Base-by-base conservation (phyloP, 2,329 filamentous ascomycete genomes). In the Curvularia sp. region DNA sequence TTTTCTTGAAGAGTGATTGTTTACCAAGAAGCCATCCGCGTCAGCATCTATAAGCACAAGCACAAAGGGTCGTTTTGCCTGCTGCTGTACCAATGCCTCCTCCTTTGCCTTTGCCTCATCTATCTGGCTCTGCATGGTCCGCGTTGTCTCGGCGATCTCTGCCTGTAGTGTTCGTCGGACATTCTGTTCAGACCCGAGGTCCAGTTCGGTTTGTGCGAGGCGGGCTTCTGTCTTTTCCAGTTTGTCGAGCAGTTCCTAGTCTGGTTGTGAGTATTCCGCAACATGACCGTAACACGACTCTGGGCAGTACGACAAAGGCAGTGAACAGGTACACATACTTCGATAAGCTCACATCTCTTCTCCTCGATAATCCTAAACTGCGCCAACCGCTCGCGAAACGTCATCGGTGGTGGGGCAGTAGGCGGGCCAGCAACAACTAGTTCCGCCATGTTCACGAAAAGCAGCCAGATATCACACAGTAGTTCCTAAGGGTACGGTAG, bases 291-390 rank as follows among this genome's bases (percentile, higher is more conserved):
- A 13, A 26, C 41, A 26, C 5, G 12, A 12, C 30, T 15, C 10
- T 26, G 20, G 13, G 22, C 22, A 5, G 20, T n/a, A 43, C 15
- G 15, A 10, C 22, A 44, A n/a, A 44, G 42, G 26, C 24, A 28
- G 10, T 28, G 13, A 9, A 28, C 22, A 28, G 24, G 22, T n/a
- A 43, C 41, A 6, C 33, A 22, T 61, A 77, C 75, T 63, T 77
- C 75, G 5, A 77, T 77, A 49, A 77, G 58, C 60, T 76, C 74
- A 43, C 67, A 62, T 42, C 75, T 70, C 61, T 72, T 76, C 64
- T 76, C 75, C 39, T 77, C 75, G 24, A 77, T 43, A 24, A 76
- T 76, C 51, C 63, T 68, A 39, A 76, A 77, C 64, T 77, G 74
- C 15, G 73, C 71, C 49, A 77, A 53, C 38, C 72, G 62, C 51